Conservation (phyloP, 176 grass and related monocot species). For the Alloteropsis semialata region DNA sequence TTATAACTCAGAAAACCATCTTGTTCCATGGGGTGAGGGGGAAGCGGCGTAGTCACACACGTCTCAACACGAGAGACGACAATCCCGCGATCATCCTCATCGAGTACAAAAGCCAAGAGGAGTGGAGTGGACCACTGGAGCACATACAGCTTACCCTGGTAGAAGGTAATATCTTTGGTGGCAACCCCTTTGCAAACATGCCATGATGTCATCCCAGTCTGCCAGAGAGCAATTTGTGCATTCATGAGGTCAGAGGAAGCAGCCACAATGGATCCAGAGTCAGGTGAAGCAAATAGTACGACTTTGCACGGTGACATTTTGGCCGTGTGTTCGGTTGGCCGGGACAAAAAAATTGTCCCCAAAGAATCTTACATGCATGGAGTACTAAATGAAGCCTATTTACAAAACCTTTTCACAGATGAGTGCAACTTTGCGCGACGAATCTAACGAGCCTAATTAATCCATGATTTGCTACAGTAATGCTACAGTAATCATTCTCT, state of each 20-base stretch:
- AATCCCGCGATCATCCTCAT: neutral
- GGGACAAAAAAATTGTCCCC: too few relatives aligned
- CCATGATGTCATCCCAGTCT: neutral
- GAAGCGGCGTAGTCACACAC: too few relatives aligned
- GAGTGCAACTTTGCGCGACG: too few relatives aligned
- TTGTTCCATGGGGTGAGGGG: too few relatives aligned
- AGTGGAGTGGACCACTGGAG: neutral
- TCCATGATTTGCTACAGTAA: too few relatives aligned
- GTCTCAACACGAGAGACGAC: constrained; percentile 9
- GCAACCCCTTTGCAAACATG: neutral
- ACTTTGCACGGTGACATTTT: neutral
- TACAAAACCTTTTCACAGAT: too few relatives aligned
- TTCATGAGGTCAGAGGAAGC: neutral
- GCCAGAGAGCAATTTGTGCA: neutral
- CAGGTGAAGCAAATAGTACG: constrained; percentile 16
- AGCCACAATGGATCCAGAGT: constrained; percentile 1
- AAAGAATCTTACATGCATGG: too few relatives aligned
- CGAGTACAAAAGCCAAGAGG: neutral
- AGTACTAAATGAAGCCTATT: too few relatives aligned
- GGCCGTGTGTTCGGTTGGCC: too few relatives aligned
- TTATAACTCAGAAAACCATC: too few relatives aligned
- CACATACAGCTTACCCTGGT: constrained; percentile 14
- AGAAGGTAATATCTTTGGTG: neutral
- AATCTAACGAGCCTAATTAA: too few relatives aligned
- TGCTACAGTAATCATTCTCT: too few relatives aligned